Base-by-base conservation (phyloP, 257 asterid genomes). In the Solanum piurae region DNA sequence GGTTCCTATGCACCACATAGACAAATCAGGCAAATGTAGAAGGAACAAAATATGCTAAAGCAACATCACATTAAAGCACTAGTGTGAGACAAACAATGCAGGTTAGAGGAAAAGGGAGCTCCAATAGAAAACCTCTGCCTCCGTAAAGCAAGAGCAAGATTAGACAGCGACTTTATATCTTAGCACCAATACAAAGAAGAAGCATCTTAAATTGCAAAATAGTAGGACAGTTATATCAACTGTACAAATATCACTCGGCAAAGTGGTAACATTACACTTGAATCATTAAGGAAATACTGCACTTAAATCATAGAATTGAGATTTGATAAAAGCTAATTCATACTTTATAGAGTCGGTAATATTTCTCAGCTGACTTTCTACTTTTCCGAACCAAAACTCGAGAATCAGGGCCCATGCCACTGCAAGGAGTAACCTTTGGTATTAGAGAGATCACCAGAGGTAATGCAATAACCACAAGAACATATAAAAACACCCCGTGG, bases 321-420 rank as follows among this genome's bases (percentile, higher is more conserved):
- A 86, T 66, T 46, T 44, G 31, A 68, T 29, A 12, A 82, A 74
- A 87, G 58, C 14, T 25, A 85, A 69, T 42, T 71, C 87, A 29
- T 97, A 97, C 99, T 90, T 97, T 97, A 88, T 97, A 97, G 23
- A 97, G 94, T 38, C 97, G 94, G 79, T 92, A 93, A 88, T 97
- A 97, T 89, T 95, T 98, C 92, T 97, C 99, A 21, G 99, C 98
- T 86, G 96, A 98, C 90, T 97, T 97, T 92, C 99, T 95, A 89
- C 99, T 97, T 94, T 97, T 97, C 25, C 99, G 94, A 83, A 97
- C 98, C 93, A 97, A 93, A 89, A 97, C 99, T 84, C 99, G 94
- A 87, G 98, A 96, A 92, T 97, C 99, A 87, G 99, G 99, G 23
- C 99, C 99, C 99, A 97, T 97, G 84, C 99, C 99, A 89, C 99